Base-by-base conservation (phyloP, 768 basidiomycete genomes). In the Tylopilus balloui region DNA sequence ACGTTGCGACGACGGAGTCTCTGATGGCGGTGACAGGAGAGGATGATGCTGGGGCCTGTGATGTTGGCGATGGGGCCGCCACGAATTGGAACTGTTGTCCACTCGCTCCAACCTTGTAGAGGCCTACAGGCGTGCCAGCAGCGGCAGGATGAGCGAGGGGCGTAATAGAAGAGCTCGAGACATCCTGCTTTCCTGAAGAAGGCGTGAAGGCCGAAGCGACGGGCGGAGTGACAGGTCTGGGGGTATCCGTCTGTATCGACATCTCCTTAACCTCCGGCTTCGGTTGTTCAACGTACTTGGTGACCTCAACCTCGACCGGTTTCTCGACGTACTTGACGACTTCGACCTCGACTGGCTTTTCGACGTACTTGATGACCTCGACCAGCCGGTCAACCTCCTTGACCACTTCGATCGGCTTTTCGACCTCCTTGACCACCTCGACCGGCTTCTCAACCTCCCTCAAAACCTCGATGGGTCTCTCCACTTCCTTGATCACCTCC, bases 181-280 rank as follows among this genome's bases (percentile, higher is more conserved):
- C 55, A 47, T 55, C 62, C 47, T 48, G 68, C 48, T 41, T 62
- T 12, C 50, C 54, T 0, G 61, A 51, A 21, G 61, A 21, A 7
- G 57, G 62, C 6, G 66, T 62, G 6, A 62, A 62, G 15, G 63
- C 47, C 8, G 70, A 56, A 11, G 65, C 52, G 20, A 70, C 66
- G 1, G 66, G 50, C 5, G 73, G 69, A n/a, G 66, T 53, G 19
- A 58, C 43, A 14, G 68, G 67, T 32, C 59, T 50, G 20, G 68
- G 62, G 42, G 77, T 76, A 52, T 92, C 90, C 1, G 89, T 92
- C 70, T 92, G 89, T 28, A 84, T 81, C 3, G 82, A 86, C 51
- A 81, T 86, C 57, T 92, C 89, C 61, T 73, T 82, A 27, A 79
- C 68, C 56, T 88, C 83, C 0, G 81, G 79, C 62, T 81, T 86